These are phyloP conservation scores for Paramecium biaurelia DNA, from an alignment of 73 alveolate genomes.

Conservation along the genomic window DNA sequence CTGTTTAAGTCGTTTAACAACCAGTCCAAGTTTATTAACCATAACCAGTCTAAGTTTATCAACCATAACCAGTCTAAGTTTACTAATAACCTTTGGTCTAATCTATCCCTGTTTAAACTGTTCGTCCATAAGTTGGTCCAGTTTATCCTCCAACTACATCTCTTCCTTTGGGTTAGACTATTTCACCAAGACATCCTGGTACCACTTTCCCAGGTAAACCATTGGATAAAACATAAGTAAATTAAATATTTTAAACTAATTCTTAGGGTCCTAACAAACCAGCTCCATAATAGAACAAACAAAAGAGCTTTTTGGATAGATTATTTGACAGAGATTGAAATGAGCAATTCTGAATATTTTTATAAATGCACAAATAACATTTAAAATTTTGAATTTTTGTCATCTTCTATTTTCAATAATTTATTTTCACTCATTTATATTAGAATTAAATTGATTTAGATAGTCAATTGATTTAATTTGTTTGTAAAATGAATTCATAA, in stretches of 20 bases:
- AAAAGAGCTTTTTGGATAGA: conserved; percentile 35
- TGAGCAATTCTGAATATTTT: not conserved
- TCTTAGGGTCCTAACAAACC: not conserved
- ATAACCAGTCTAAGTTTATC: not conserved
- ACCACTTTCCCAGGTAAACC: not conserved
- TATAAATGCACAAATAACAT: not conserved
- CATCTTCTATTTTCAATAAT: not conserved
- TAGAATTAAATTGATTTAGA: not conserved
- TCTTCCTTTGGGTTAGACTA: conserved; percentile 1
- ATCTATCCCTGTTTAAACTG: not conserved
- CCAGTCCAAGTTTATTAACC: not conserved
- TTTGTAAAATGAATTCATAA: not conserved
- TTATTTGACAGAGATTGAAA: conserved; percentile 42
- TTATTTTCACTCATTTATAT: not conserved
- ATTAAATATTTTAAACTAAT: too few species aligned
- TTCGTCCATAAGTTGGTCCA: not conserved
- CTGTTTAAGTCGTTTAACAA: not conserved
- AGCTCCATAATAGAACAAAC: not conserved
- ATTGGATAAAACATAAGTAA: conserved; percentile 27
- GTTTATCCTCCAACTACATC: not conserved
- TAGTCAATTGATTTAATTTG: not conserved
- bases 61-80: not conserved
- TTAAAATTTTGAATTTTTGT: not conserved
- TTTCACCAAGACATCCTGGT: not conserved
- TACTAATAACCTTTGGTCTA: not conserved